Conservation (phyloP, 768 basidiomycete genomes). For the Tricholoma hemisulphureum region DNA sequence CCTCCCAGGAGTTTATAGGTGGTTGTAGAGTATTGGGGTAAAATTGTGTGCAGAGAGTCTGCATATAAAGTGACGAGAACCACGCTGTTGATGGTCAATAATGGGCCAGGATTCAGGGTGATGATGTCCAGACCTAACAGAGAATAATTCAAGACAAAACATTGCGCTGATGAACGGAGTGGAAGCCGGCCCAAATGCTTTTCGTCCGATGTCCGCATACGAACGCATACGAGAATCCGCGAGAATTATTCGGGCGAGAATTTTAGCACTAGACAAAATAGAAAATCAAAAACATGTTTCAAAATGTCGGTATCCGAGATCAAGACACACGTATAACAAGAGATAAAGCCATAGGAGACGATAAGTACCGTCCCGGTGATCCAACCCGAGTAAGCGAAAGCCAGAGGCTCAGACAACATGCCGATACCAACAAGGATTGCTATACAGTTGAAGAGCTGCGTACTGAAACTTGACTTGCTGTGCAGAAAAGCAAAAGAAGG, state of each 20-base stretch:
- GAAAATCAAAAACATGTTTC: neutral
- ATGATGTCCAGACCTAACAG: slow-evolving; percentile 56
- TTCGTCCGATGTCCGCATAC: slow-evolving; percentile 86
- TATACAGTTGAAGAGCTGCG: slow-evolving; percentile 83
- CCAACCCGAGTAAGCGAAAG: slow-evolving; percentile 93
- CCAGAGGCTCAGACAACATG: slow-evolving; percentile 85
- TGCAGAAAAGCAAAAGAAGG: neutral
- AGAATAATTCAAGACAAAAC: slow-evolving; percentile 87
- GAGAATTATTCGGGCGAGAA: slow-evolving; percentile 61
- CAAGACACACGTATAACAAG: slow-evolving; percentile 81
- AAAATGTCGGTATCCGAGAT: neutral
- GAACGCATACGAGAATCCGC: slow-evolving; percentile 69
- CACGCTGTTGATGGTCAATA: slow-evolving; percentile 46
- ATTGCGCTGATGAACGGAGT: slow-evolving; percentile 63
- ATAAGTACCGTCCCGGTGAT: slow-evolving; percentile 71
- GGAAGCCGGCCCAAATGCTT: slow-evolving; percentile 80
- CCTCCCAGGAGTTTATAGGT: slow-evolving; percentile 77
- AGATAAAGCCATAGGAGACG: slow-evolving; percentile 71
- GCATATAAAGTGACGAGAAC: slow-evolving; percentile 87
- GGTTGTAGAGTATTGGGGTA: slow-evolving; percentile 63
- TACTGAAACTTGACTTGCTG: slow-evolving; percentile 5
- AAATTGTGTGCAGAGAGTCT: slow-evolving; percentile 76
- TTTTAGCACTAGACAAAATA: neutral
- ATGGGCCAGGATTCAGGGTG: neutral
- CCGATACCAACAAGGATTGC: slow-evolving; percentile 87